Evolutionary conservation across 148 eudicot genomes (phyloP).

Genomic region (Beta vulgaris): DNA sequence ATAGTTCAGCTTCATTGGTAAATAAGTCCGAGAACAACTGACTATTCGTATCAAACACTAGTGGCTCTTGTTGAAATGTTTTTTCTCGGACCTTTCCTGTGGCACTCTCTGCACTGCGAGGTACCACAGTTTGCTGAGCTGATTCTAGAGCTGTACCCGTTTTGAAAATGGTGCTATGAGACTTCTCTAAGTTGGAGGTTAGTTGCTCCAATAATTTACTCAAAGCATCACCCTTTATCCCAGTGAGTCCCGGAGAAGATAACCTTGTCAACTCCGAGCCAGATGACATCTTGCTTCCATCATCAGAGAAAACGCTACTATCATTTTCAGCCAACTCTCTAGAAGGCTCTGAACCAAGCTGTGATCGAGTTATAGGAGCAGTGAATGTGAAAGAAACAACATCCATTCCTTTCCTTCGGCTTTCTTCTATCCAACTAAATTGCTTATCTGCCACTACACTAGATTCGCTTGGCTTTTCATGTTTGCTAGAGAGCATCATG

Average conservation of each 20-base stretch:
- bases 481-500: conserved; percentile 36
- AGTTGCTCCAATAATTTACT: conserved; percentile 73
- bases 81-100: conserved; percentile 27
- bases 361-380: conserved; percentile 64
- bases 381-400: conserved; percentile 93
- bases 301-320: conserved; percentile 30
- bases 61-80: conserved; percentile 26
- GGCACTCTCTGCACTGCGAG: conserved; percentile 31
- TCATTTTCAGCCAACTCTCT: conserved; percentile 29
- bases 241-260: conserved; percentile 44
- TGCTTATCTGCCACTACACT: conserved; percentile 34
- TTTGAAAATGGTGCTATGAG: conserved; percentile 32
- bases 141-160: conserved; percentile 32
- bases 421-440: conserved; percentile 51
- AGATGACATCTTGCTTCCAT: conserved; percentile 35
- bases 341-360: conserved; percentile 34
- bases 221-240: conserved; percentile 64
- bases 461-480: conserved; percentile 37
- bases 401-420: conserved; percentile 61
- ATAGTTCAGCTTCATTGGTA: conserved; percentile 32
- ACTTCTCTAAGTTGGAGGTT: conserved; percentile 42
- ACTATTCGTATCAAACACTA: conserved; percentile 23
- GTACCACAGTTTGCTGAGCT: conserved; percentile 32
- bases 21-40: conserved; percentile 29
- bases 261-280: conserved; percentile 42